Base-by-base conservation (phyloP, 768 basidiomycete genomes). In the Leccinellum albellum region DNA sequence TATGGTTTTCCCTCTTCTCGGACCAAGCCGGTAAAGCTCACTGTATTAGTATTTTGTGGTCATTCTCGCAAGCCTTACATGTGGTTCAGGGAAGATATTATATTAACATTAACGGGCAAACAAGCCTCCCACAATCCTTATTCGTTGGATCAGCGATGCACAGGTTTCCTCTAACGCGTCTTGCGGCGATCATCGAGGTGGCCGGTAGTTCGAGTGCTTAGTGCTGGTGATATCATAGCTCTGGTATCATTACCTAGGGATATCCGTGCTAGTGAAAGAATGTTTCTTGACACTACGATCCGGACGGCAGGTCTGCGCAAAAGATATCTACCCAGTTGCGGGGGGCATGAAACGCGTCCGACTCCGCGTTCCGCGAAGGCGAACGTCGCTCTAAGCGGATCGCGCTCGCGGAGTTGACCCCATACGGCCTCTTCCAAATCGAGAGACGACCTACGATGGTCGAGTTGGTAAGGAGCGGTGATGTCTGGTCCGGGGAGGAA, bases 331-430 rank as follows among this genome's bases (percentile, higher is more conserved):
- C 26, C 8, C 5, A 33, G 20, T 21, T 2, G 31, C 15, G 20
- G 4, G 29, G 35, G 8, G 2, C 28, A 13, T 29, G 23, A 44
- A 51, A 55, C 45, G 23, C 15, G 64, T 64, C 58, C 40, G 64
- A 66, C 60, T 69, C 55, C 60, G 67, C 62, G 40, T 62, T 70
- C 68, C 72, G 72, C 68, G 70, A 68, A 54, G 54, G 63, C 63
- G 70, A 58, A 66, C 20, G 55, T 52, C 40, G 28, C 57, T 57
- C 57, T 55, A 55, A 62, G 63, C 59, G 66, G 60, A 28, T 32
- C 50, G 50, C 44, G 63, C 67, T 70, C 70, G 70, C 70, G 70
- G 70, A 71, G 70, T 71, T 71, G 61, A 50, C 55, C 40, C 40
- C 26, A 33, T 49, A 24, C 49, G 32, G 42, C 45, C 49, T 67